phyloP scores from a whole-genome alignment of 169 alveolate genomes.

The Perkinsus olseni region DNA sequence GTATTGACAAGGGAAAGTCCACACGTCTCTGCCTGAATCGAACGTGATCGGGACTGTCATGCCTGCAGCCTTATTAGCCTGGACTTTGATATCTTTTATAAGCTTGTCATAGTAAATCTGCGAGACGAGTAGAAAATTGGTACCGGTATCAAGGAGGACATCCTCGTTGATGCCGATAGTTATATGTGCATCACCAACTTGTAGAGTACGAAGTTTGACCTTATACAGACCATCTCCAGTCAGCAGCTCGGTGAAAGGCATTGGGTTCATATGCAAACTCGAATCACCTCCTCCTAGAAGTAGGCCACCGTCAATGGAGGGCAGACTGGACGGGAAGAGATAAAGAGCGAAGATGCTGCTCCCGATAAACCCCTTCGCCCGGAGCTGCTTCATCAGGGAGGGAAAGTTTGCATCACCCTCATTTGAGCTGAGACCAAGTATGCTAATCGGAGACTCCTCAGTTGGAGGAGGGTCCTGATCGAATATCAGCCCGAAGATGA shows the following conservation, averaged over 20 bases:
- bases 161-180: not conserved
- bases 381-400: not conserved
- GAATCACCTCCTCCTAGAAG: not conserved
- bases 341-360: not conserved
- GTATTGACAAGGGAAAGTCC: not conserved
- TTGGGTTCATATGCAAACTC: not conserved
- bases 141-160: not conserved
- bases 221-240: not conserved
- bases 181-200: not conserved
- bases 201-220: not conserved
- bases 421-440: not conserved
- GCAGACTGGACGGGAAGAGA: not conserved
- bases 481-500: not conserved
- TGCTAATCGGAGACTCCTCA: not conserved
- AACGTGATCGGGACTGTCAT: not conserved
- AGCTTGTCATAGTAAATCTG: not conserved
- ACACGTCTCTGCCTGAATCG: not conserved
- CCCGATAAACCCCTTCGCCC: not conserved
- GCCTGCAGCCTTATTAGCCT: not conserved
- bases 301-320: not conserved
- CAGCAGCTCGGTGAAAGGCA: not conserved
- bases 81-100: not conserved
- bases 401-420: not conserved
- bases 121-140: not conserved
- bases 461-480: not conserved